Evolutionary conservation across 805 yeast species (phyloP).

Genomic region (Barnettozyma sp.): DNA sequence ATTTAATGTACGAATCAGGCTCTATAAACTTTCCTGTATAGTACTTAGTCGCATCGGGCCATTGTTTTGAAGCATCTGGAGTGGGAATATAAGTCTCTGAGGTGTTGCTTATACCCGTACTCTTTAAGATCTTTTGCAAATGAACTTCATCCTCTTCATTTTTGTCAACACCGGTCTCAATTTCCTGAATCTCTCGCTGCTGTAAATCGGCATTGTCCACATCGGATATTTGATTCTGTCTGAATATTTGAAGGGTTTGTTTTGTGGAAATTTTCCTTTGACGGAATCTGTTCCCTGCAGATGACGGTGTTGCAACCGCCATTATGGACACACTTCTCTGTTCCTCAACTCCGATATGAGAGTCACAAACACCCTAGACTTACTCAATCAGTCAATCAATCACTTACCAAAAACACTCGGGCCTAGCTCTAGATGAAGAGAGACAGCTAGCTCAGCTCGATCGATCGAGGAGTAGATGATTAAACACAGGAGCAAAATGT

Average conservation of each 20-base stretch:
- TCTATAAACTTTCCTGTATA: slow-evolving; percentile 60
- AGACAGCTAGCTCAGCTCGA: no score
- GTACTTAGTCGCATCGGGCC: slow-evolving; percentile 71
- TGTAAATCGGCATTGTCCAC: slow-evolving; percentile 62
- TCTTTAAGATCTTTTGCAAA: slow-evolving; percentile 83
- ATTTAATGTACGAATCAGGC: slow-evolving; percentile 78
- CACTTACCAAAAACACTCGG: no score
- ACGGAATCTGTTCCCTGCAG: slow-evolving; percentile 52
- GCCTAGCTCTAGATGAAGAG: no score
- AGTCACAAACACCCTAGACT: no score
- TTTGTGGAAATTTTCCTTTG: slow-evolving; percentile 93
- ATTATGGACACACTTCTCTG: slow-evolving; percentile 2
- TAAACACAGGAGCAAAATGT: no score
- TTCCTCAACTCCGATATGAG: no score
- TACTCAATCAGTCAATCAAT: background rate
- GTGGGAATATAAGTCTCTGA: slow-evolving; percentile 74
- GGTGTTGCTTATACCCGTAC: slow-evolving; percentile 60
- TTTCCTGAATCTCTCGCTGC: slow-evolving; percentile 79
- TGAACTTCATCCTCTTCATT: slow-evolving; percentile 97
- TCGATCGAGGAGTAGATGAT: no score
- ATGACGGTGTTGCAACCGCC: slow-evolving; percentile 18
- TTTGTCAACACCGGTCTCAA: slow-evolving; percentile 97
- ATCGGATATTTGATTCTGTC: slow-evolving; percentile 75
- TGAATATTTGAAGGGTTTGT: slow-evolving; percentile 71
- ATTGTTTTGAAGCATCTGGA: slow-evolving; percentile 82